Evolutionary conservation across 176 grass and related monocot species (phyloP), one percentile per base, ranked within the genome.

Genomic region (Aegilops longissima): DNA sequence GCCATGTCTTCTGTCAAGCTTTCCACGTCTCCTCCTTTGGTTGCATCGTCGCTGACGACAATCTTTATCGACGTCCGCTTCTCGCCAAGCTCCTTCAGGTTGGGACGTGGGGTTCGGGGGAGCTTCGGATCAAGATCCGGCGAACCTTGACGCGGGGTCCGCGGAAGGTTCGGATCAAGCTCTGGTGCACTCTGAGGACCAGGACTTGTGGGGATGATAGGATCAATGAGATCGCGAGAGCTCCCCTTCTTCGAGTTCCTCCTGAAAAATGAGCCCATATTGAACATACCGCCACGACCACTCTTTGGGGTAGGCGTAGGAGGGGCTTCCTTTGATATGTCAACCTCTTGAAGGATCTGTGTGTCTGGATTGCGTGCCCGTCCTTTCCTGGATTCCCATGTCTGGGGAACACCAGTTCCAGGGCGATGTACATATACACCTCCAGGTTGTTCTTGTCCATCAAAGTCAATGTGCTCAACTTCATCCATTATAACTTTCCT

Each of bases 321-420:
- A 45, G 70, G 76, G 20, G 38, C 25, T 77, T 92, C 88, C 67
- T 89, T 84, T 12, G 52, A 80, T 36, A 66, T 54, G 66, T 77
- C 86, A 64, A 84, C 65, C 70, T 95, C 84, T 81, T 86, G 84
- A 45, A 83, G 69, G 71, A 91, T 83, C 71, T 91, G 33, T 1
- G 86, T 87, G 27, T 99, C 94, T 20, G 87, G 76, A 51, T 52
- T 56, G 11, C 90, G 90, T 23, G 79, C 90, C 74, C 94, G 88
- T 5, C 97, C 97, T 96, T 96, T 94, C 66, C 97, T 66, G 30
- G 88, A 75, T 88, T 99, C 92, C 89, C 94, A 96, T 86, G 92
- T 99, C 82, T 85, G 91, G 34, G 86, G 82, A 18, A 88, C 88
- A 47, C 87, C 86, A 66, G 80, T 91, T 9, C 97, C 97, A 64